A percentile compares a stretch with the other conserved stretches of the same genome.
These are phyloP conservation scores for Stachybotrys elegans DNA, from an alignment of 2,329 filamentous ascomycete genomes.

Conservation along the genomic window DNA sequence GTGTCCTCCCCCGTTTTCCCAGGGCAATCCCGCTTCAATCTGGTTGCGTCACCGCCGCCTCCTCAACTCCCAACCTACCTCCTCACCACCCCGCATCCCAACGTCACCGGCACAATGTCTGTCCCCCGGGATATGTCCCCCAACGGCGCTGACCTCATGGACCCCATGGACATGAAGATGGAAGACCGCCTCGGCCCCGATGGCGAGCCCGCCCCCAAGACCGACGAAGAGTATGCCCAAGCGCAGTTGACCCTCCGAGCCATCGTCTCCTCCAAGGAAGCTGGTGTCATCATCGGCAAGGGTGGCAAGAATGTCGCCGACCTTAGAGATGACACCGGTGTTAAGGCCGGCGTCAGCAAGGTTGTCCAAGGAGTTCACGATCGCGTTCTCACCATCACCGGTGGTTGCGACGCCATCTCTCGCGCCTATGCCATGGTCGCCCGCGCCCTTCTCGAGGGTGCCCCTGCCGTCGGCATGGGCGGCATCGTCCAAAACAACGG, in stretches of 20 bases:
- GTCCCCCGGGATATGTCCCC: constrained; percentile 53
- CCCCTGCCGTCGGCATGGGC: constrained; percentile 93
- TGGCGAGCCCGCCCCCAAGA: constrained; percentile 77
- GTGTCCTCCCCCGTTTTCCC: too few relatives aligned
- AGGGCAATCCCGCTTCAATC: too few relatives aligned
- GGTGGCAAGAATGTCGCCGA: constrained; percentile 97
- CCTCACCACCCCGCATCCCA: constrained; percentile 11
- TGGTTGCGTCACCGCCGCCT: too few relatives aligned
- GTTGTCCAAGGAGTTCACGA: constrained; percentile 97
- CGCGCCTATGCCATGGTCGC: constrained; percentile 93
- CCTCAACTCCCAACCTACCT: constrained; percentile 6
- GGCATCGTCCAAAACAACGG: constrained; percentile 81
- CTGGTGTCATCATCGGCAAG: constrained; percentile 98
- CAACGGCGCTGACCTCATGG: constrained; percentile 57
- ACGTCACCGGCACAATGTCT: constrained; percentile 48
- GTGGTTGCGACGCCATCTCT: constrained; percentile 80
- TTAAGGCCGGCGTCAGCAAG: constrained; percentile 98
- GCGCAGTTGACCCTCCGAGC: constrained; percentile 90
- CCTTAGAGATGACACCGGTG: constrained; percentile 92
- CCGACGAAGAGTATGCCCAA: constrained; percentile 93
- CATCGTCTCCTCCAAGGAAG: constrained; percentile 98
- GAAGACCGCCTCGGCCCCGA: constrained; percentile 65
- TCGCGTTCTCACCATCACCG: constrained; percentile 92
- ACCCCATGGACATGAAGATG: constrained; percentile 61
- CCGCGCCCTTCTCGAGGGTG: constrained; percentile 85